Evolutionary conservation across 345 rosid genomes (phyloP).

Genomic region (Kernera saxatilis): DNA sequence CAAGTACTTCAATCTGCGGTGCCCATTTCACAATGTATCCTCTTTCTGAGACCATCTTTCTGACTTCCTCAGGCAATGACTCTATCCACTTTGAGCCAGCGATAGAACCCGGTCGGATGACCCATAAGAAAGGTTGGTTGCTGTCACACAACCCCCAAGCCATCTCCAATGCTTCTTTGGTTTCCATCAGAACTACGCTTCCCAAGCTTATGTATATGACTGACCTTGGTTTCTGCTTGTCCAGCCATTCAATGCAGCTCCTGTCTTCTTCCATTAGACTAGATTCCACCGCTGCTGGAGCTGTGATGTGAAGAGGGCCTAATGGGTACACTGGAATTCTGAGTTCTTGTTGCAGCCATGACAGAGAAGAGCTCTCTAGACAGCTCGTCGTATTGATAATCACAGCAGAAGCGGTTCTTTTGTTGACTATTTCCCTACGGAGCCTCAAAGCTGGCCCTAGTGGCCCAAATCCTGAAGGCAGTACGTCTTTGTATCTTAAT

Average conservation of each 20-base stretch:
- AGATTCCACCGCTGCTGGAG: background rate
- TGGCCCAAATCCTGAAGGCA: background rate
- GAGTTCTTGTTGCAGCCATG: background rate
- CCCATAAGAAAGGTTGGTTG: conserved; percentile 56
- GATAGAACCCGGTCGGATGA: conserved; percentile 42
- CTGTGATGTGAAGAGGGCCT: conserved; percentile 17
- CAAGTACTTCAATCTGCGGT: conserved; percentile 46
- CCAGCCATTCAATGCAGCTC: conserved; percentile 36
- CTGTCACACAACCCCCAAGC: conserved; percentile 31
- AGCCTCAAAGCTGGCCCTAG: background rate
- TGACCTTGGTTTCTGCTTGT: conserved; percentile 32
- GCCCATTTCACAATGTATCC: conserved; percentile 49
- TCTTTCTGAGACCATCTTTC: conserved; percentile 21
- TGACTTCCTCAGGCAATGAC: conserved; percentile 20
- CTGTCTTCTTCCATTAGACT: background rate
- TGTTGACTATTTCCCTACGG: background rate
- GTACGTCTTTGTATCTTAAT: conserved; percentile 15
- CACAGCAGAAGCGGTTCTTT: background rate
- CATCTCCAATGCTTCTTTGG: conserved; percentile 39
- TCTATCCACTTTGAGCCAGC: background rate
- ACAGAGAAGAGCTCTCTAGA: background rate
- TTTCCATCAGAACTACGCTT: conserved; percentile 34
- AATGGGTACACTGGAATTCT: background rate
- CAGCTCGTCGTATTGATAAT: conserved; percentile 7
- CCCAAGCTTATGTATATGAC: conserved; percentile 59